Evolutionary conservation across 2,329 filamentous ascomycete genomes (phyloP), one percentile per base, ranked within the genome.

Genomic region (Aspergillus melleus): DNA sequence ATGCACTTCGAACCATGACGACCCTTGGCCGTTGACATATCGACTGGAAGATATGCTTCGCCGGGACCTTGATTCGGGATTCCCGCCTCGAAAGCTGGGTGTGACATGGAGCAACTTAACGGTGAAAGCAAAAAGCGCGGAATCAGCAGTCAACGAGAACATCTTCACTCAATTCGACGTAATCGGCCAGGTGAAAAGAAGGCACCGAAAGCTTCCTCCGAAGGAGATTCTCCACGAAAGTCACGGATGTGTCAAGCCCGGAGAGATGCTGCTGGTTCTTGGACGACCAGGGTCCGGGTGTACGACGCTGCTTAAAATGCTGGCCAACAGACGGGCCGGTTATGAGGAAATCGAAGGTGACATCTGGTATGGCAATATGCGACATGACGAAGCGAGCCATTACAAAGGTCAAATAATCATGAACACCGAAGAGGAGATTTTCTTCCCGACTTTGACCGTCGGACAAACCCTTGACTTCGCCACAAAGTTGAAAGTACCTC

Each of bases 221-320:
- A 84, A 84, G 63, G 88, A 85, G 0, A 87, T 92, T 49, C 75
- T 92, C 24, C 82, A 89, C 55, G 80, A 85, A 65, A 85, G 83
- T 58, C 84, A 87, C 69, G 89, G 89, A 10, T 90, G 87, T 64
- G 85, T 91, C 53, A 87, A 87, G 70, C 88, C 88, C 0, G 89
- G 88, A 20, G 88, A 90, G 73, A 90, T 90, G 88, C 74, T 90
- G 1, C 76, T 90, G 0, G 88, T 91, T 0, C 78, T 91, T 0
- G 89, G 89, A 2, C 81, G 88, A 1, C 88, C 89, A 0, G 89
- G 88, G 0, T 81, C 86, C 3, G 88, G 88, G 32, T 92, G 89
- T 71, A 90, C 88, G 0, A 89, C 88, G 0, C 79, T 92, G 14
- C 79, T 92, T 49, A 91, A 89, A 67, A 80, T 89, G 66, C 79